These are phyloP conservation scores for Epichloe gansuensis DNA, from an alignment of 2,329 filamentous ascomycete species.

Conservation along the genomic window DNA sequence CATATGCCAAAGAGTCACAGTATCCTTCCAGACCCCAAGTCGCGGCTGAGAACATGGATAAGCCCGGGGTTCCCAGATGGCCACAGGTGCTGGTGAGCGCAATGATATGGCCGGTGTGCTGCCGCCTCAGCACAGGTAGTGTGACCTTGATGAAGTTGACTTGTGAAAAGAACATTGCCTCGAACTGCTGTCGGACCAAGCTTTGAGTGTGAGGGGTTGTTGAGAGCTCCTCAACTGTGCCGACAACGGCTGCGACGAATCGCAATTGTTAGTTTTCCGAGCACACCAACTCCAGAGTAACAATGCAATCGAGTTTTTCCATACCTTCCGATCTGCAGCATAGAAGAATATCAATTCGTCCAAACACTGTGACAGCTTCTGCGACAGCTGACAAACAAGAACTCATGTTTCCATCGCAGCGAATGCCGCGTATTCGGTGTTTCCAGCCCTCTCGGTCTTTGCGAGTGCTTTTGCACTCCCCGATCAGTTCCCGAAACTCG, in stretches of 20 bases:
- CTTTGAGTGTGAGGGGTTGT: slow-evolving; percentile 60
- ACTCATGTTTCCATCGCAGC: slow-evolving; percentile 50
- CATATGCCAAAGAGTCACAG: slow-evolving; percentile 89
- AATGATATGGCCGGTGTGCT: slow-evolving; percentile 80
- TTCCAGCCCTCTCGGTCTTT: slow-evolving; percentile 67
- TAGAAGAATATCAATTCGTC: slow-evolving; percentile 76
- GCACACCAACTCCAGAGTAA: too few relatives aligned
- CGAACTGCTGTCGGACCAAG: slow-evolving; percentile 81
- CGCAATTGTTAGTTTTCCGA: background rate
- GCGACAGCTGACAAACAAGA: slow-evolving; percentile 80
- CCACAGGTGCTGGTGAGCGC: slow-evolving; percentile 81
- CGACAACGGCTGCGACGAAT: slow-evolving; percentile 54
- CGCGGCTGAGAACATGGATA: slow-evolving; percentile 82
- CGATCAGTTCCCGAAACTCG: slow-evolving; percentile 69
- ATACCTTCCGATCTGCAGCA: slow-evolving; percentile 79
- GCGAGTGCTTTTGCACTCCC: slow-evolving; percentile 48
- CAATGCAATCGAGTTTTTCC: slow-evolving; percentile 6
- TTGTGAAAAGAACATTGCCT: slow-evolving; percentile 87
- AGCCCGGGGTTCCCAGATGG: slow-evolving; percentile 82
- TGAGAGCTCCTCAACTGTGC: slow-evolving; percentile 80
- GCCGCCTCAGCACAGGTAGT: slow-evolving; percentile 64
- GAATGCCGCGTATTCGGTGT: slow-evolving; percentile 56
- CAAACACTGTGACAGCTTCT: slow-evolving; percentile 73
- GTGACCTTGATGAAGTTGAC: slow-evolving; percentile 90
- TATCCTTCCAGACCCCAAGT: slow-evolving; percentile 94